phyloP scores from a whole-genome alignment of 192 early-diverging fungal genomes.

The Coemansia guatemalensis region DNA sequence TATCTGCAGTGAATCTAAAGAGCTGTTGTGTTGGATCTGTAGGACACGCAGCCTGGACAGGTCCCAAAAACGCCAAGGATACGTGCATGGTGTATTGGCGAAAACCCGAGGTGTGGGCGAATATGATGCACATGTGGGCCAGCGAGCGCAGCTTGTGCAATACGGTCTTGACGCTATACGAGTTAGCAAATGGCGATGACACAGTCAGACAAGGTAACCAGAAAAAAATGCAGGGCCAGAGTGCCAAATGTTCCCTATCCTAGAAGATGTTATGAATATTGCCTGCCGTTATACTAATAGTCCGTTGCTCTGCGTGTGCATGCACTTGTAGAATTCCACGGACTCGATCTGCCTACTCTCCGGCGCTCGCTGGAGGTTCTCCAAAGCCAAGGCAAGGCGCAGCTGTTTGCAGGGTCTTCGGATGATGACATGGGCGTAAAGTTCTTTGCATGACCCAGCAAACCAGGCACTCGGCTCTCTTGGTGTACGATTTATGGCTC shows the following conservation, averaged over 20 bases:
- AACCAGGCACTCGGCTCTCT: neutral
- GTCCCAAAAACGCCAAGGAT: constrained; percentile 45
- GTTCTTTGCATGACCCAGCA: constrained; percentile 57
- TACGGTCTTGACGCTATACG: constrained; percentile 83
- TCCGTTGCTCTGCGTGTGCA: neutral
- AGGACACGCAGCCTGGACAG: constrained; percentile 56
- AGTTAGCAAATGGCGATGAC: constrained; percentile 83
- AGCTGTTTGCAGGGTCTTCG: constrained; percentile 63
- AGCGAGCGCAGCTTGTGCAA: constrained; percentile 70
- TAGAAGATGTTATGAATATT: no score
- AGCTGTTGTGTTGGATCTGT: neutral
- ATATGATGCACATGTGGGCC: constrained; percentile 81
- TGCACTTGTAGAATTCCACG: constrained; percentile 74
- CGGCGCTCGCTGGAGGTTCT: constrained; percentile 78
- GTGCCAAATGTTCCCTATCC: neutral
- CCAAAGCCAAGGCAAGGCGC: constrained; percentile 78
- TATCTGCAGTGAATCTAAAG: no score
- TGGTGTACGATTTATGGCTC: neutral
- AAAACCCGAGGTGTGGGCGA: constrained; percentile 89
- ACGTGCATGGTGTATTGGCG: constrained; percentile 79
- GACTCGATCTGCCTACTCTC: constrained; percentile 68
- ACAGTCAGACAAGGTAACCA: constrained; percentile 68
- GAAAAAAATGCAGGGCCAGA: neutral
- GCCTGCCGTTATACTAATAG: no score
- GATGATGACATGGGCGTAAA: constrained; percentile 84